phyloP scores from a whole-genome alignment of 1,284 basidiomycete genomes.

The Xerocomus minutiporus region DNA sequence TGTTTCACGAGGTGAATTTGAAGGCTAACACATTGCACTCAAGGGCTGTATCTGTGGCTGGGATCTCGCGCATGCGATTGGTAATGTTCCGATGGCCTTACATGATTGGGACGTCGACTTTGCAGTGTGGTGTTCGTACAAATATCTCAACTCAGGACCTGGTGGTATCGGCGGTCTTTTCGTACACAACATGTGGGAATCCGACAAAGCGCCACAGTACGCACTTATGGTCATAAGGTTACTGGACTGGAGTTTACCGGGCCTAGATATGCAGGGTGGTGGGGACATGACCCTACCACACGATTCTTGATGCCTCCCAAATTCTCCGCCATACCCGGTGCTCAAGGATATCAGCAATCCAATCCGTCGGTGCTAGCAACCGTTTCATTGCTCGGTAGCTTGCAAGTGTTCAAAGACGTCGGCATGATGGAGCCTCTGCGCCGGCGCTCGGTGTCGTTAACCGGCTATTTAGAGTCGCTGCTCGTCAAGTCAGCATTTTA shows the following conservation, averaged over 20 bases:
- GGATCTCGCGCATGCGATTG: slow-evolving; percentile 94
- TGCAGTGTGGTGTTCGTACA: slow-evolving; percentile 97
- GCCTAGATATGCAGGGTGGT: slow-evolving; percentile 88
- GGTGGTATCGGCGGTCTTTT: slow-evolving; percentile 94
- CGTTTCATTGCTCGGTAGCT: slow-evolving; percentile 75
- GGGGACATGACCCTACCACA: slow-evolving; percentile 86
- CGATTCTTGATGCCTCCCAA: slow-evolving; percentile 87
- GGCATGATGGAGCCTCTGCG: slow-evolving; percentile 72
- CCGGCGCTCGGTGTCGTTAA: slow-evolving; percentile 67
- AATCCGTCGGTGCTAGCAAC: slow-evolving; percentile 84
- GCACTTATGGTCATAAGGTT: slow-evolving; percentile 21
- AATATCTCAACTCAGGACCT: slow-evolving; percentile 95
- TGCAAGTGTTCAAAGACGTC: slow-evolving; percentile 74
- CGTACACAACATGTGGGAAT: slow-evolving; percentile 80
- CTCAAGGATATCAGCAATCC: slow-evolving; percentile 93
- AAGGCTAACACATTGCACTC: slow-evolving; percentile 18
- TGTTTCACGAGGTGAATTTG: slow-evolving; percentile 8
- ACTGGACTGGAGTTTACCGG: slow-evolving; percentile 5
- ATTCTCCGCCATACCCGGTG: slow-evolving; percentile 84
- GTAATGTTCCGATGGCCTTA: slow-evolving; percentile 86
- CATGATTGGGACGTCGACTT: slow-evolving; percentile 97
- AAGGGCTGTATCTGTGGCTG: slow-evolving; percentile 91
- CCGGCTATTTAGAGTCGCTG: slow-evolving; percentile 63
- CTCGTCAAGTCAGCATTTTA: slow-evolving; percentile 63
- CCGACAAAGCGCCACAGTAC: slow-evolving; percentile 55